Evolutionary conservation across 805 yeast genomes (phyloP).

Genomic region (Alloascoidea africana): DNA sequence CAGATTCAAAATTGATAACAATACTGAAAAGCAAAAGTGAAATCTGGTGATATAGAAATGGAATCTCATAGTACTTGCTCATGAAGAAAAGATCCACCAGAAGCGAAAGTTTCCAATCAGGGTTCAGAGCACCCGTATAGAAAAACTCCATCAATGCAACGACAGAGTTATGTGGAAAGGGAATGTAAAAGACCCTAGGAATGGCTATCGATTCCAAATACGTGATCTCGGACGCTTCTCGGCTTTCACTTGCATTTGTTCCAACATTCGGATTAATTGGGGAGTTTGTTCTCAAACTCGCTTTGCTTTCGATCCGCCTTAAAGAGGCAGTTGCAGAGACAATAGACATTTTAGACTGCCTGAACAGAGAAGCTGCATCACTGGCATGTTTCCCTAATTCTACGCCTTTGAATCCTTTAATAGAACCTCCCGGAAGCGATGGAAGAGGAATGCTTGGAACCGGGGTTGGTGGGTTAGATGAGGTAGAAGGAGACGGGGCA

Average conservation of each 20-base stretch:
- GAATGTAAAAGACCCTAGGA: constrained; percentile 2
- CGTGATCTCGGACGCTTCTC: no score
- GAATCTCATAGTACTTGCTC: neutral
- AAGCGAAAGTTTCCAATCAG: neutral
- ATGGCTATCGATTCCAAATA: constrained; percentile 1
- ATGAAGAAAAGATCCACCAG: neutral
- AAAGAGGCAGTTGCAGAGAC: constrained; percentile 1
- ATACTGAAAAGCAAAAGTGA: neutral
- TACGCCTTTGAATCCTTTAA: neutral
- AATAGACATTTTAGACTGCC: no score
- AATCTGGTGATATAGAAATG: neutral
- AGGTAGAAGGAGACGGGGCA: no score
- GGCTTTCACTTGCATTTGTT: no score
- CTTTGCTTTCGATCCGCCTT: neutral
- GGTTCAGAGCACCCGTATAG: neutral
- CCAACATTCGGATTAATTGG: no score
- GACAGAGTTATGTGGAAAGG: constrained; percentile 1
- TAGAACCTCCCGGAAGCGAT: neutral
- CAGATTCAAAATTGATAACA: neutral
- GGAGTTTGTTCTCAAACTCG: neutral
- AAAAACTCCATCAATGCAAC: constrained; percentile 2
- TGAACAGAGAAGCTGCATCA: no score
- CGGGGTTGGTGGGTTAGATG: no score
- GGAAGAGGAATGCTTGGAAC: constrained; percentile 1
- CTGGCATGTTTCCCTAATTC: no score